Base-by-base conservation (phyloP, 2,329 filamentous ascomycete genomes). In the Fusarium staphyleae region DNA sequence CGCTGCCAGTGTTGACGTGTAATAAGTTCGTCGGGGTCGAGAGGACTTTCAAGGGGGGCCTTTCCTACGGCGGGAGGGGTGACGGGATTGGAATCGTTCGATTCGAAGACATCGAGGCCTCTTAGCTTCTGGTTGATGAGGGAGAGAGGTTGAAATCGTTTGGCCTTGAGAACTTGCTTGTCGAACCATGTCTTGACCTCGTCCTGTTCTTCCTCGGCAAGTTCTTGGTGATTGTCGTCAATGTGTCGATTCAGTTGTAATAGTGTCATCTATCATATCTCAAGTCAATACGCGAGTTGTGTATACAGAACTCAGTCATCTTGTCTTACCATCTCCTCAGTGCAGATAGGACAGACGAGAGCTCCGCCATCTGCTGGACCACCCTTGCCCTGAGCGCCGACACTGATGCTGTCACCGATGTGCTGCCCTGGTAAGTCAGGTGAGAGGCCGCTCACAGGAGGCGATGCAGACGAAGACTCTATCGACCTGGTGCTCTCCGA, bases 121-220 rank as follows among this genome's bases (percentile, higher is more conserved):
- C 95, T 92, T 16, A 97, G 81, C 71, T 96, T 97, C 76, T 96
- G 92, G 75, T 96, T 96, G 66, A 97, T 84, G 4, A 96, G 82
- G 1, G 92, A 93, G 1, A 97, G 82, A 1, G 93, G 93, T 69
- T 97, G 93, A 72, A 97, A 96, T 62, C 88, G 88, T 74, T 95
- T 96, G 10, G 93, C 93, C 73, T 96, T 96, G 63, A 90, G 83
- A 75, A 97, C 93, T 74, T 96, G 93, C 69, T 91, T 89, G 77
- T 96, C 91, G 76, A 97, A 96, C 93, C 93, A 97, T 33, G 92
- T 93, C 77, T 96, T 96, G 66, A 96, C 92, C 75, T 97, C 91
- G 73, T 96, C 91, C 70, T 96, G 93, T 70, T 92, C 88, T 55
- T 91, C 84, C 60, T 90, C 90, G 70, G 96, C 89, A 12, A 97